A percentile compares a stretch with the other conserved stretches of the same genome.
Conservation (phyloP, 192 early-diverging fungal species). For the Dissophora ornata region DNA sequence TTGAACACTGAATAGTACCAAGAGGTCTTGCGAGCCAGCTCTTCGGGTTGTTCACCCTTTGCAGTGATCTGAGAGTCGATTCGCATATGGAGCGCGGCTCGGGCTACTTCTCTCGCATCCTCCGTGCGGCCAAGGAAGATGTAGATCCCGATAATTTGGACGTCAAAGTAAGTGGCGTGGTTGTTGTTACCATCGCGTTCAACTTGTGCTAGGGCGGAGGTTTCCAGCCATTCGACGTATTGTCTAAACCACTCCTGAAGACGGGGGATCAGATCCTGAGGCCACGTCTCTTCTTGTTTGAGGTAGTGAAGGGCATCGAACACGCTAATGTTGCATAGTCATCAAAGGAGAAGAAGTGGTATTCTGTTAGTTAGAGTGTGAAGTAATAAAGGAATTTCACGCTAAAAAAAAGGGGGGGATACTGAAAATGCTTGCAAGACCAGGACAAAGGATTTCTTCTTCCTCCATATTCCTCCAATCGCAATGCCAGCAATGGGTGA, state of each 20-base stretch:
- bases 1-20: constrained; percentile 69
- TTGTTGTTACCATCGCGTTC: constrained; percentile 59
- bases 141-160: constrained; percentile 61
- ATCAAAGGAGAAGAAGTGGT: background rate
- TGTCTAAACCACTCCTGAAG: constrained; percentile 56
- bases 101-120: constrained; percentile 36
- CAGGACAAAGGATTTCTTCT: too few relatives aligned
- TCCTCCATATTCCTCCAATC: too few relatives aligned
- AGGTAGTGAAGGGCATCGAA: constrained; percentile 54
- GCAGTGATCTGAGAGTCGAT: constrained; percentile 54
- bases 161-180: constrained; percentile 69
- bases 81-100: constrained; percentile 46
- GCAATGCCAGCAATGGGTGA: too few relatives aligned
- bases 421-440: too few relatives aligned
- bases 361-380: too few relatives aligned
- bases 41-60: constrained; percentile 57
- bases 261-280: constrained; percentile 37
- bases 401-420: too few relatives aligned
- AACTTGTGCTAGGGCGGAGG: constrained; percentile 37
- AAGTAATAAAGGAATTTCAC: too few relatives aligned
- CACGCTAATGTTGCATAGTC: constrained; percentile 9
- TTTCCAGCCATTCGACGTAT: constrained; percentile 57
- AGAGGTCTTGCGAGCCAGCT: constrained; percentile 56
- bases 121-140: constrained; percentile 58
- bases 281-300: constrained; percentile 44